Conservation (phyloP, 2,329 filamentous ascomycete genomes). For the Aspergillus fructus region DNA sequence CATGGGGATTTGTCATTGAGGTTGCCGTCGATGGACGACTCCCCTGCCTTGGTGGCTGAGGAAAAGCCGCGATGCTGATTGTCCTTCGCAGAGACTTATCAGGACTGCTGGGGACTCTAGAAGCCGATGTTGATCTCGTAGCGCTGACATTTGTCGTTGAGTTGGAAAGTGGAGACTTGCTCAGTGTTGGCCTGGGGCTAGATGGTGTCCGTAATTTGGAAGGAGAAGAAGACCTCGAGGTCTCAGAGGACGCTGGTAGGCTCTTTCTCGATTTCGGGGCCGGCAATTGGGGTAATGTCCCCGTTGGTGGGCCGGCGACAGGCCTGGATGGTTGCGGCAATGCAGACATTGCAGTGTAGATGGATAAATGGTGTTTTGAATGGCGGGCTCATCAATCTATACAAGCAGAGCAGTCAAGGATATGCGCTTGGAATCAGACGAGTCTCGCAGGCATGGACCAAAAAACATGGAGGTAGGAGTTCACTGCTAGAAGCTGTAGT, state of each 20-base stretch:
- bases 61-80: constrained; percentile 91
- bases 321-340: constrained; percentile 65
- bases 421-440: background rate
- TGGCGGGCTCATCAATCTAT: background rate
- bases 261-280: constrained; percentile 71
- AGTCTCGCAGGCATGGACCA: background rate
- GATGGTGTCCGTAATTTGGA: constrained; percentile 61
- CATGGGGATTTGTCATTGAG: constrained; percentile 38
- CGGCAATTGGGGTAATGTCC: constrained; percentile 72
- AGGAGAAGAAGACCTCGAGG: constrained; percentile 45
- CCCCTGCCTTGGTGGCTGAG: constrained; percentile 75
- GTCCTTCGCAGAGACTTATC: constrained; percentile 78
- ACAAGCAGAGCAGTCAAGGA: background rate
- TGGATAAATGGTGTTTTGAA: background rate
- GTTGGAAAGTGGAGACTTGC: constrained; percentile 49
- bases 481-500: background rate
- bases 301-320: constrained; percentile 65
- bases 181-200: constrained; percentile 52
- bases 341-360: constrained; percentile 48
- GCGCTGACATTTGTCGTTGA: constrained; percentile 57
- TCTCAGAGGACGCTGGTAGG: constrained; percentile 50
- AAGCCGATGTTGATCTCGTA: constrained; percentile 55
- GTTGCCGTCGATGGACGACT: constrained; percentile 62
- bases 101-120: constrained; percentile 53
- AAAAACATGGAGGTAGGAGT: background rate